Evolutionary conservation across 495 filamentous ascomycete genomes (phyloP).

Genomic region (Penicillium ucsense): DNA sequence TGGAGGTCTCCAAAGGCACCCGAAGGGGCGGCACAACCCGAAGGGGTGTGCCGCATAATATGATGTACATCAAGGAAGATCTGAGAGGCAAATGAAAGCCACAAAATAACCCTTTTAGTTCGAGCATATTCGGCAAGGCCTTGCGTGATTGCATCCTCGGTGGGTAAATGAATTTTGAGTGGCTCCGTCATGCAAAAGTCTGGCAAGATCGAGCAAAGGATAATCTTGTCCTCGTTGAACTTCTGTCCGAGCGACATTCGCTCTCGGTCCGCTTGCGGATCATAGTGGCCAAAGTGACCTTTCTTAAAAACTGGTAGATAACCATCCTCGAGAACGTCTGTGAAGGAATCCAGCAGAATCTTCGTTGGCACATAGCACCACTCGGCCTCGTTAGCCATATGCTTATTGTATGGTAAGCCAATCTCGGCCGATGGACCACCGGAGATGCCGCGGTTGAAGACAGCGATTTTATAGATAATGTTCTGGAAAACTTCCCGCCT

Average conservation of each 20-base stretch:
- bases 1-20: constrained; percentile 21
- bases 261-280: constrained; percentile 20
- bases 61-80: constrained; percentile 27
- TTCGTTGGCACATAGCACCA: constrained; percentile 19
- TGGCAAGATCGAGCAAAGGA: constrained; percentile 19
- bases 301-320: constrained; percentile 22
- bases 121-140: constrained; percentile 18
- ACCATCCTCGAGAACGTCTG: constrained; percentile 14
- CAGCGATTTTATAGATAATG: constrained; percentile 10
- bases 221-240: constrained; percentile 23
- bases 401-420: constrained; percentile 23
- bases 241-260: constrained; percentile 20
- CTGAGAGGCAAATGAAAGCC: constrained; percentile 24
- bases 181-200: constrained; percentile 22
- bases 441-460: constrained; percentile 6
- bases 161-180: constrained; percentile 14
- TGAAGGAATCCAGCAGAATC: constrained; percentile 17
- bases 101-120: constrained; percentile 17
- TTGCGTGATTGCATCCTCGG: constrained; percentile 19
- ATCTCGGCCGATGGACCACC: constrained; percentile 15
- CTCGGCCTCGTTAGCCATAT: constrained; percentile 19
- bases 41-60: constrained; percentile 14
- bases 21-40: constrained; percentile 7
- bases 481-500: constrained; percentile 9
- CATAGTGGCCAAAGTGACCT: constrained; percentile 20